Evolutionary conservation across 1,284 basidiomycete species (phyloP).

Genomic region (Cutaneotrichosporon arboriforme): DNA sequence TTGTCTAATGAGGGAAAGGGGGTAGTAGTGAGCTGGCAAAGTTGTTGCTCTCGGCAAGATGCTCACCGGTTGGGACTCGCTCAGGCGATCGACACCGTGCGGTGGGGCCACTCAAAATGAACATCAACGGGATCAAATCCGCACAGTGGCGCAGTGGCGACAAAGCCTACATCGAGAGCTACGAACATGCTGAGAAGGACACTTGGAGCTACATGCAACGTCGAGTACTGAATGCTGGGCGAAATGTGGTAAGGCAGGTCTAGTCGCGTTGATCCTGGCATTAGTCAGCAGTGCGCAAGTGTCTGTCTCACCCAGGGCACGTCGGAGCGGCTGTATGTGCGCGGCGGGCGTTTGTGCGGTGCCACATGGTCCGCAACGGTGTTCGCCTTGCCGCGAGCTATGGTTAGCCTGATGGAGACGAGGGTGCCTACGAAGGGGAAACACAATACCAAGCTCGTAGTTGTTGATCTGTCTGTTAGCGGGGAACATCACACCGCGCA

Average conservation of each 20-base stretch:
- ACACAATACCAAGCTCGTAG: conserved; percentile 47
- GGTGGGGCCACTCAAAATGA: no score
- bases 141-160: no score
- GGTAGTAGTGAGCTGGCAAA: neutral
- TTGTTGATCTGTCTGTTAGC: conserved; percentile 25
- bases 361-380: conserved; percentile 34
- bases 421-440: conserved; percentile 37
- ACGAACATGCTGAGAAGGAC: neutral
- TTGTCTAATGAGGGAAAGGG: neutral
- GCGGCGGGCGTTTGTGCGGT: conserved; percentile 38
- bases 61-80: neutral
- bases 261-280: conserved; percentile 9
- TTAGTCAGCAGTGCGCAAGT: neutral
- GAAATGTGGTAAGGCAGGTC: neutral
- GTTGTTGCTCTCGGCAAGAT: neutral
- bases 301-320: conserved; percentile 38
- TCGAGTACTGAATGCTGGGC: neutral
- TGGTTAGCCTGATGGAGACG: neutral
- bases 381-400: conserved; percentile 28
- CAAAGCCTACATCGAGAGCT: no score
- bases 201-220: neutral
- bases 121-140: neutral
- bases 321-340: conserved; percentile 32
- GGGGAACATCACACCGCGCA: conserved; percentile 1
- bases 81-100: neutral